Evolutionary conservation across 2,329 filamentous ascomycete genomes (phyloP).

Genomic region (Fusarium nanum): DNA sequence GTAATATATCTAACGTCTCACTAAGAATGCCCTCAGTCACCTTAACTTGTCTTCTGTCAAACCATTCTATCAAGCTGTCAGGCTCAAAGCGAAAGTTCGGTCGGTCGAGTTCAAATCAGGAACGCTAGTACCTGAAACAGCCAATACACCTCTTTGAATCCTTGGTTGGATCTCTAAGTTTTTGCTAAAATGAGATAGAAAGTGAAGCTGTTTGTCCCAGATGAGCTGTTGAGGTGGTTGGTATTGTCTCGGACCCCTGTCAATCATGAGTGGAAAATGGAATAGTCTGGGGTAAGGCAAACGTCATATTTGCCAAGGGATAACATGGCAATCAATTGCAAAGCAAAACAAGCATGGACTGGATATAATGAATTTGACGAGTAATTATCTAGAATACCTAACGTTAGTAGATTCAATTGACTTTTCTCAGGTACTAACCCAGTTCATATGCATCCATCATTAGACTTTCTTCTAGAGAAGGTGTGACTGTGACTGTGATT

Average conservation of each 20-base stretch:
- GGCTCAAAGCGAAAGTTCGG: background rate
- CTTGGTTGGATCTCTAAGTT: background rate
- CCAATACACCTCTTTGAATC: background rate
- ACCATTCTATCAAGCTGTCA: background rate
- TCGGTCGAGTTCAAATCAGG: background rate
- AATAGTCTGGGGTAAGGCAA: background rate
- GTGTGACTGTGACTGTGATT: background rate
- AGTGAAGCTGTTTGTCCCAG: slow-evolving; percentile 3
- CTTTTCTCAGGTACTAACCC: background rate
- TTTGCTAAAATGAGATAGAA: background rate
- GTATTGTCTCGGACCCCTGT: slow-evolving; percentile 23
- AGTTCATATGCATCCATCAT: background rate
- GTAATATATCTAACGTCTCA: background rate
- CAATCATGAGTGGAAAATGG: background rate
- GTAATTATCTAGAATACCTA: background rate
- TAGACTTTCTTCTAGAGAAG: background rate
- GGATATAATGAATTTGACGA: background rate
- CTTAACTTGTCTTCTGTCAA: background rate
- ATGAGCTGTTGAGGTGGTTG: slow-evolving; percentile 20
- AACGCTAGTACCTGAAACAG: slow-evolving; percentile 11
- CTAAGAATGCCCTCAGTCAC: background rate
- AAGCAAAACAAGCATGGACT: background rate
- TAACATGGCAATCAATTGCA: background rate
- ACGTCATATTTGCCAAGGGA: slow-evolving; percentile 2
- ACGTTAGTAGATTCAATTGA: background rate